Evolutionary conservation across 2,329 filamentous ascomycete genomes (phyloP), one percentile per base, ranked within the genome.

Genomic region (Colletotrichum endophyticum): DNA sequence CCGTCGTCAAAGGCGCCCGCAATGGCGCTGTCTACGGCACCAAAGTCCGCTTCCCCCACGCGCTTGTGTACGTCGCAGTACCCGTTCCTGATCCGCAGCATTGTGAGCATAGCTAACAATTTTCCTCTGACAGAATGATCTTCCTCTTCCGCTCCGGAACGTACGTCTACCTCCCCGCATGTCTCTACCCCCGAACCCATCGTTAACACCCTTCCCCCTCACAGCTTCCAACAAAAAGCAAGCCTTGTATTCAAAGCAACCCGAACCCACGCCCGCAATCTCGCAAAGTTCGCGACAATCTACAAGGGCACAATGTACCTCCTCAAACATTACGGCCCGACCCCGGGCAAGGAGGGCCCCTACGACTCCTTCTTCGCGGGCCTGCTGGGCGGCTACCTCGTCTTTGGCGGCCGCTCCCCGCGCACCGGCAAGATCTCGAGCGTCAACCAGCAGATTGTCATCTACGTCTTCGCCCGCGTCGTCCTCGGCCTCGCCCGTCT

Each of bases 41-140:
- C 81, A 99, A 99, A 91, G 95, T 99, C 85, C 96, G 97, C 79
- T 99, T 99, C 88, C 97, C 97, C 79, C 97, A 99, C 88, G 97
- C 97, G 77, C 91, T 99, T 80, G 97, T 99, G 88, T 90, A 86
- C 78, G 88, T 78, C 16, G 49, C 32, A 63, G 66, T 68, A 13
- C 22, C 12, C 30, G 87, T 78, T 13, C 39, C 30, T 61, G 27
- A 69, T 68, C 25, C 11, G 22, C 27, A 25, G 6, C 8, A 25
- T 22, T 3, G 19, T 5, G 5, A 30, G n/a, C 66, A 44, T 66
- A n/a, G 53, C 76, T 78, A 61, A 78, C 44, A 15, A 11, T 8
- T 11, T 9, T 7, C 19, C 15, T 25, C 6, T 70, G 28, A 28
- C 80, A 96, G 94, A 68, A 99, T 99, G 96, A 95, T 98, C 80